Conservation (phyloP, 139 green algal species). For the Volvox reticuliferus region DNA sequence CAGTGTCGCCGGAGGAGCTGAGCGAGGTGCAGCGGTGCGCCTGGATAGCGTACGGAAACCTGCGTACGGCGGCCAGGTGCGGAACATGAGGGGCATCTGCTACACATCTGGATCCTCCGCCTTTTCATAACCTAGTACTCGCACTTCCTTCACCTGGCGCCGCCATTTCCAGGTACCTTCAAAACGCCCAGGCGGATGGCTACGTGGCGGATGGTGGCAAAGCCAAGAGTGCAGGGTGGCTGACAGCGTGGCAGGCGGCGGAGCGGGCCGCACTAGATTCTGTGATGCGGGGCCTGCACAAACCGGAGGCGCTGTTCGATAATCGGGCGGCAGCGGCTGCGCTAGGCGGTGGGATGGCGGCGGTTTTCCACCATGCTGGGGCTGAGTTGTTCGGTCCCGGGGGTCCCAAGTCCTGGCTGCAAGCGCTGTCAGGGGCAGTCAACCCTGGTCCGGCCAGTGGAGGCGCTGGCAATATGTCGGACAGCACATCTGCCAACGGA, state of each 20-base stretch:
- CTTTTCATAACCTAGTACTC: not conserved
- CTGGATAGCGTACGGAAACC: constrained; percentile 31
- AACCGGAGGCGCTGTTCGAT: not conserved
- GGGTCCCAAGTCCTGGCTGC: constrained; percentile 11
- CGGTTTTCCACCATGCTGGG: too few relatives aligned
- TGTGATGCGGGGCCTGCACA: not conserved
- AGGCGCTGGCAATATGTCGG: too few relatives aligned
- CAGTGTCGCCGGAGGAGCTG: constrained; percentile 2
- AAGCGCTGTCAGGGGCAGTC: not conserved
- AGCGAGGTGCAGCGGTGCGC: constrained; percentile 41
- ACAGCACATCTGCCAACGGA: too few relatives aligned
- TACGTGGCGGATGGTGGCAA: not conserved
- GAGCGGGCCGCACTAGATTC: constrained; percentile 3
- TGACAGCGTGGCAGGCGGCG: constrained; percentile 1
- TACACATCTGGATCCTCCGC: not conserved
- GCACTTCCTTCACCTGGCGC: too few relatives aligned
- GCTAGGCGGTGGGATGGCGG: not conserved
- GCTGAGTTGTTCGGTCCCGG: not conserved
- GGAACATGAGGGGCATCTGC: not conserved
- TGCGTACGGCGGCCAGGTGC: constrained; percentile 21
- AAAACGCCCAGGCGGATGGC: not conserved
- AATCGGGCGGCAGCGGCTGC: not conserved
- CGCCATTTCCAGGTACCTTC: constrained; percentile 4
- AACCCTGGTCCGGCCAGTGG: too few relatives aligned
- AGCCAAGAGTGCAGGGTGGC: not conserved